phyloP scores from a whole-genome alignment of 2,329 filamentous ascomycete genomes.

The Akanthomyces lecanii region DNA sequence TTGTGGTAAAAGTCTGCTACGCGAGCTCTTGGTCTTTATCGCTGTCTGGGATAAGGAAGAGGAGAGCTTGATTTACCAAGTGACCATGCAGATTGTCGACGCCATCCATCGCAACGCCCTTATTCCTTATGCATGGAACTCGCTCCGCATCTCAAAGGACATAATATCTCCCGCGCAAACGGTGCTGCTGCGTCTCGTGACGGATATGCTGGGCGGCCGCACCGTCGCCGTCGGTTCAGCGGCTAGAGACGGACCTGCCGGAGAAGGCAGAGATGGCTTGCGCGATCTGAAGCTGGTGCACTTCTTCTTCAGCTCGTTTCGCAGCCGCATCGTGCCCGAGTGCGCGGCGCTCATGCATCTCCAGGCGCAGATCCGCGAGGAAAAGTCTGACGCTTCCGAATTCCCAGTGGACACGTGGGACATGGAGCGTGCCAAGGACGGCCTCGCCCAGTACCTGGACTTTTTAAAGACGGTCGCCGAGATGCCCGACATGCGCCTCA shows the following conservation, averaged over 20 bases:
- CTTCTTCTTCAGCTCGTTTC: slow-evolving; percentile 89
- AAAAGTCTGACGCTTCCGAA: slow-evolving; percentile 71
- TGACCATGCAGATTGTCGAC: slow-evolving; percentile 93
- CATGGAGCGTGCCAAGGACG: slow-evolving; percentile 94
- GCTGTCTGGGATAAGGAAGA: slow-evolving; percentile 96
- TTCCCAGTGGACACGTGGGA: slow-evolving; percentile 96
- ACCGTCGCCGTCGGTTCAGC: slow-evolving; percentile 37
- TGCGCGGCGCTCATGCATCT: slow-evolving; percentile 92
- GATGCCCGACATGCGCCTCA: slow-evolving; percentile 73
- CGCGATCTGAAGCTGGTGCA: slow-evolving; percentile 65
- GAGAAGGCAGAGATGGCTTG: slow-evolving; percentile 48
- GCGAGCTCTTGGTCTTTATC: slow-evolving; percentile 92
- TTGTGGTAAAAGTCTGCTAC: slow-evolving; percentile 81
- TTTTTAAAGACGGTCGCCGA: slow-evolving; percentile 89
- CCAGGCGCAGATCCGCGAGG: slow-evolving; percentile 81
- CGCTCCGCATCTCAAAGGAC: slow-evolving; percentile 87
- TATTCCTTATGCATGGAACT: slow-evolving; percentile 88
- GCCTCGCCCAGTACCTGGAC: slow-evolving; percentile 88
- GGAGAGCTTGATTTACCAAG: slow-evolving; percentile 90
- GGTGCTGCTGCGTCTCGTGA: slow-evolving; percentile 84
- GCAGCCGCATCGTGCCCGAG: slow-evolving; percentile 87
- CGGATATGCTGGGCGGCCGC: slow-evolving; percentile 73
- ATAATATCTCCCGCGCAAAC: slow-evolving; percentile 95
- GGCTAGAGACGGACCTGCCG: slow-evolving; percentile 37
- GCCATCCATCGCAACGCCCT: slow-evolving; percentile 85